Evolutionary conservation across 2,329 filamentous ascomycete genomes (phyloP).

Genomic region (Hawksworthiomyces lignivorus): DNA sequence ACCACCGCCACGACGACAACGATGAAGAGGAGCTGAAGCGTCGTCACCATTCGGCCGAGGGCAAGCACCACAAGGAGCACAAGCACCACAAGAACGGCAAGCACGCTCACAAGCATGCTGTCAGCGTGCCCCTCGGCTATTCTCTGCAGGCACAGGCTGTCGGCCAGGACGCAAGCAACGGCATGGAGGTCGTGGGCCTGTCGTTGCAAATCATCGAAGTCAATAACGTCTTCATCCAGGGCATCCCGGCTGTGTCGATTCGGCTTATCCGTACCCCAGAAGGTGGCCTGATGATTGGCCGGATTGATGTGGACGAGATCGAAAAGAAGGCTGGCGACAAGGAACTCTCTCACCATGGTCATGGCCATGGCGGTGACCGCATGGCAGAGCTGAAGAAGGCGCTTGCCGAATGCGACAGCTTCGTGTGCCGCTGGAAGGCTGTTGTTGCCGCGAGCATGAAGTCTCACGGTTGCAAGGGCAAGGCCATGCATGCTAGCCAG

Average conservation of each 20-base stretch:
- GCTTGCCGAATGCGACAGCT: slow-evolving; percentile 31
- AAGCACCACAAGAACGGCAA: slow-evolving; percentile 4
- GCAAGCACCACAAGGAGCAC: slow-evolving; percentile 14
- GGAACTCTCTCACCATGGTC: no score
- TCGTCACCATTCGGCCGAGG: background rate
- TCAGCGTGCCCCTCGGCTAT: slow-evolving; percentile 39
- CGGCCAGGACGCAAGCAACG: slow-evolving; percentile 42
- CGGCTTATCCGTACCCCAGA: slow-evolving; percentile 52
- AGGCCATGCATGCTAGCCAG: slow-evolving; percentile 20
- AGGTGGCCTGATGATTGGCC: slow-evolving; percentile 47
- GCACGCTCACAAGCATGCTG: slow-evolving; percentile 4
- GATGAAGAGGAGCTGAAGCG: background rate
- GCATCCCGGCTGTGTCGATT: slow-evolving; percentile 48
- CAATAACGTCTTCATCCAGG: slow-evolving; percentile 45
- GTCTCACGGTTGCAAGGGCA: slow-evolving; percentile 30
- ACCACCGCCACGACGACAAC: slow-evolving; percentile 14
- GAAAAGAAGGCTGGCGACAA: background rate
- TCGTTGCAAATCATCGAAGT: slow-evolving; percentile 55
- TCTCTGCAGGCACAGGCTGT: slow-evolving; percentile 34
- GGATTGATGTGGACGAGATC: slow-evolving; percentile 30
- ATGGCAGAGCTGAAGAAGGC: slow-evolving; percentile 17
- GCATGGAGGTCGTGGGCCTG: slow-evolving; percentile 44
- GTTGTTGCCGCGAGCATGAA: slow-evolving; percentile 37
- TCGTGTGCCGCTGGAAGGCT: slow-evolving; percentile 48
- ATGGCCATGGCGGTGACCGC: slow-evolving; percentile 3